Conservation (phyloP, 768 basidiomycete genomes). For the Auriculariales sp. region DNA sequence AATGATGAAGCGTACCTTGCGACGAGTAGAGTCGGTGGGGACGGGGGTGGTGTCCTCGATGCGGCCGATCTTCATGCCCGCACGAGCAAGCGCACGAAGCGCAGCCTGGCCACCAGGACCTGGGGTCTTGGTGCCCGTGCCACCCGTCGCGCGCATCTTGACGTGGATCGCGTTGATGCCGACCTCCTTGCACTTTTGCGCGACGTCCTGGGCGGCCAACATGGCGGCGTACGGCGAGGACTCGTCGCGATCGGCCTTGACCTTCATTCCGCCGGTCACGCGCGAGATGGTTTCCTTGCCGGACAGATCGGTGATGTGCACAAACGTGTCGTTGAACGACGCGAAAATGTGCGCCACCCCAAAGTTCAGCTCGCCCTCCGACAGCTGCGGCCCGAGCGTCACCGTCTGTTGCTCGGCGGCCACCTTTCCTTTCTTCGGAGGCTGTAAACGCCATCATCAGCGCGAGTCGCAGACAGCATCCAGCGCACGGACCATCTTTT, state of each 20-base stretch:
- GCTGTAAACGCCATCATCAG: conserved; percentile 25
- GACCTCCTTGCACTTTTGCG: conserved; percentile 91
- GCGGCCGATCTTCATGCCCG: conserved; percentile 94
- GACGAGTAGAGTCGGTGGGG: conserved; percentile 91
- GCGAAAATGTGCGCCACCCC: conserved; percentile 99
- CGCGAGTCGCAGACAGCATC: too few species aligned
- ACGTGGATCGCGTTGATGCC: conserved; percentile 97
- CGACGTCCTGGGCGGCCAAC: conserved; percentile 97
- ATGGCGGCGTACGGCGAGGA: conserved; percentile 95
- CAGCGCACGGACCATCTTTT: too few species aligned
- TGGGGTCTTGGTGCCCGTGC: conserved; percentile 97
- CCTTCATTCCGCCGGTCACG: conserved; percentile 99
- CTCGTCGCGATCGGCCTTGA: conserved; percentile 99
- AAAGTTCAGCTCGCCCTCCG: conserved; percentile 93
- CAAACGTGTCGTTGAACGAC: conserved; percentile 99
- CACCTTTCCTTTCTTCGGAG: conserved; percentile 72
- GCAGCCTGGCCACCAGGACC: conserved; percentile 98
- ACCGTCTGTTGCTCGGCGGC: conserved; percentile 72
- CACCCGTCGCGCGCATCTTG: conserved; percentile 95
- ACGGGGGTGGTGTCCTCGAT: conserved; percentile 98
- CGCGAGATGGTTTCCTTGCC: conserved; percentile 99
- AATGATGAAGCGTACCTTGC: conserved; percentile 52
- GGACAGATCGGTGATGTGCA: conserved; percentile 96
- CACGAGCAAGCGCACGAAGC: conserved; percentile 92
- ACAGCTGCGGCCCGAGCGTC: conserved; percentile 88